These are phyloP conservation scores for Magnaporthales sp. DNA, from an alignment of 2,329 filamentous ascomycete genomes.

Conservation along the genomic window DNA sequence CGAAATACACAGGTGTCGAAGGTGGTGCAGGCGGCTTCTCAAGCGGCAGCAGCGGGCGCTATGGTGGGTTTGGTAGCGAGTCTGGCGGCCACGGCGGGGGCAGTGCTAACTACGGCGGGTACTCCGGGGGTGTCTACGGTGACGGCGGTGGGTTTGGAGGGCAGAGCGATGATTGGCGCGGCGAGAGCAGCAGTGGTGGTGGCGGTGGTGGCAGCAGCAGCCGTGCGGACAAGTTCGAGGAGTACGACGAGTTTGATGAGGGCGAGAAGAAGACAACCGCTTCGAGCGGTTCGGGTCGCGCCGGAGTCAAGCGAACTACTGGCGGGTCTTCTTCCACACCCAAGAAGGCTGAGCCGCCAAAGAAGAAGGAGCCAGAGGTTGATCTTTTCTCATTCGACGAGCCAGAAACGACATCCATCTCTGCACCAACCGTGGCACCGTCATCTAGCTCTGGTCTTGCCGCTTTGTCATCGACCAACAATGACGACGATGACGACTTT, in stretches of 20 bases:
- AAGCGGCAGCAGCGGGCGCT: conserved; percentile 41
- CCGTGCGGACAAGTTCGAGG: conserved; percentile 75
- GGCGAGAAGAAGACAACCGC: conserved; percentile 40
- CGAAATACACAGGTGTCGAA: conserved; percentile 93
- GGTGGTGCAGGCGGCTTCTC: conserved; percentile 62
- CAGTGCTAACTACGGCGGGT: conserved; percentile 43
- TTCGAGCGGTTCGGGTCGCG: conserved; percentile 36
- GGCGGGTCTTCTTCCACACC: conserved; percentile 25
- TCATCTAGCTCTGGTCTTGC: conserved; percentile 39
- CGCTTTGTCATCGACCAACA: conserved; percentile 40
- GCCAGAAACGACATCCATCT: conserved; percentile 35
- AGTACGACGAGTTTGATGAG: conserved; percentile 95
- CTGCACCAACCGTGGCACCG: conserved; percentile 30
- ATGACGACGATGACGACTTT: conserved; percentile 90
- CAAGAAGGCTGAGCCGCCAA: conserved; percentile 61
- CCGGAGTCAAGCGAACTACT: conserved; percentile 38
- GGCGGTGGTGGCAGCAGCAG: conserved; percentile 43
- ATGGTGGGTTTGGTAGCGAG: conserved; percentile 88
- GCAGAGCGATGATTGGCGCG: conserved; percentile 61
- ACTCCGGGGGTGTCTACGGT: conserved; percentile 74
- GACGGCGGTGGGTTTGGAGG: conserved; percentile 92
- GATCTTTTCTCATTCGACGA: conserved; percentile 94
- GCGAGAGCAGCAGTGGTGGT: conserved; percentile 36
- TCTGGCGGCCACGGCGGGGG: conserved; percentile 49
- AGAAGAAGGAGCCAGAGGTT: conserved; percentile 79